Evolutionary conservation across 2,329 filamentous ascomycete genomes (phyloP), one percentile per base, ranked within the genome.

Genomic region (Cryphonectria naterciae): DNA sequence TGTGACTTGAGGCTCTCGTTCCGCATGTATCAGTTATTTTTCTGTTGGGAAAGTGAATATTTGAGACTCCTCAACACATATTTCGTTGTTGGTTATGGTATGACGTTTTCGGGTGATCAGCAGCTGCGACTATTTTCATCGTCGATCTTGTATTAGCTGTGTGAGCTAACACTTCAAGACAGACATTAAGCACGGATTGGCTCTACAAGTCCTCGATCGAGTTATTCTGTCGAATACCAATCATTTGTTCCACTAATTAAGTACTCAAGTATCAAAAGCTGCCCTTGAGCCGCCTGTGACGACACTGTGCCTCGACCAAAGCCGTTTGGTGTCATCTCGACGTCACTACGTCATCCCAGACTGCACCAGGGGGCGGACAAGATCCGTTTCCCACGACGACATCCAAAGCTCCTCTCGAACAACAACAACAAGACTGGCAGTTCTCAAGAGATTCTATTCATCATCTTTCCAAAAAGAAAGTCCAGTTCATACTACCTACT

Each of bases 341-440:
- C 37, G 39, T 46, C 39, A 64, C 61, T 46, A 64, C 39, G 61
- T 64, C 61, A 64, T 64, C 11, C 39, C 39, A 64, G 39, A 46
- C 58, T 39, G 39, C 58, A 39, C 32, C 15, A 1, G 37, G 37
- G 37, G 37, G 4, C 5, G 35, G 56, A 60, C 56, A 63, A 39
- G 10, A n/a, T n/a, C 60, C n/a, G n/a, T 15, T 41, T 39, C 32
- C 10, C 7, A 39, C 37, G 37, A 63, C 61, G 28, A 43, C 10
- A 25, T 63, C 17, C 25, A n/a, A 39, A 22, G 28, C n/a, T 37
- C 58, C 58, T 39, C 58, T n/a, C 39, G 58, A 39, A n/a, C 28
- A 15, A 8, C 58, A 39, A n/a, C 32, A 32, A 32, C 32, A n/a
- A n/a, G n/a, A 61, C 58, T 13, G 32, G 10, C 17, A 37, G 17